These are phyloP conservation scores for Litsea cubeba DNA, from an alignment of 164 flowering plant genomes.

Conservation along the genomic window DNA sequence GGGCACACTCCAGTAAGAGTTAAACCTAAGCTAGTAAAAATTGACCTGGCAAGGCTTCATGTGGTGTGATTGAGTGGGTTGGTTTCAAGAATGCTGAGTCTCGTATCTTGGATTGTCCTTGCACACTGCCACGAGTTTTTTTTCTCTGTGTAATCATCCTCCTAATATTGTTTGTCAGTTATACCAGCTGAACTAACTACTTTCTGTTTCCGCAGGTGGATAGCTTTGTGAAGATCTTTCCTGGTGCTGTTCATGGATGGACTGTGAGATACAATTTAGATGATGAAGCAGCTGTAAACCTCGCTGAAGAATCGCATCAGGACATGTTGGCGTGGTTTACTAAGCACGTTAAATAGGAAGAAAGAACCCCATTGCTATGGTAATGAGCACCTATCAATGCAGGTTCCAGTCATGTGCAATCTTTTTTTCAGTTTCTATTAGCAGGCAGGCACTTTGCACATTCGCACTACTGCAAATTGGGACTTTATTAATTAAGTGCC, in stretches of 20 bases:
- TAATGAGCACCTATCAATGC: not conserved
- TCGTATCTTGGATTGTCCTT: too few relatives aligned
- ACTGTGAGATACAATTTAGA: slow-evolving; percentile 30
- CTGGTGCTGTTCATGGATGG: slow-evolving; percentile 40
- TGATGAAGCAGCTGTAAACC: slow-evolving; percentile 30
- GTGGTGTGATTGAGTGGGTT: too few relatives aligned
- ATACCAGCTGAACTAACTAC: not conserved
- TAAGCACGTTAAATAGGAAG: slow-evolving; percentile 27
- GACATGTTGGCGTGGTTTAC: slow-evolving; percentile 36
- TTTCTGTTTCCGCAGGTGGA: slow-evolving; percentile 21
- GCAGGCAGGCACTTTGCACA: not conserved
- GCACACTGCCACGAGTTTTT: too few relatives aligned
- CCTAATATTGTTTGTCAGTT: not conserved
- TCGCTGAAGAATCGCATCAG: slow-evolving; percentile 34
- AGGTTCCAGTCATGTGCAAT: not conserved
- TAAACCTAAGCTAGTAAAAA: too few relatives aligned
- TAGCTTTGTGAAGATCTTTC: slow-evolving; percentile 33
- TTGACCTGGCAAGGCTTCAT: too few relatives aligned
- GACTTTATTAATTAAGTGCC: too few relatives aligned
- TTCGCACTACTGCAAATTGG: not conserved
- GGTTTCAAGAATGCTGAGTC: too few relatives aligned
- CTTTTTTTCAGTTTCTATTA: not conserved
- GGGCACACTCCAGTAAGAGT: too few relatives aligned
- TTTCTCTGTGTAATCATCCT: too few relatives aligned
- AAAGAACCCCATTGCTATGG: not conserved